Base-by-base conservation (phyloP, 2,329 filamentous ascomycete species). In the Lomentospora prolificans region DNA sequence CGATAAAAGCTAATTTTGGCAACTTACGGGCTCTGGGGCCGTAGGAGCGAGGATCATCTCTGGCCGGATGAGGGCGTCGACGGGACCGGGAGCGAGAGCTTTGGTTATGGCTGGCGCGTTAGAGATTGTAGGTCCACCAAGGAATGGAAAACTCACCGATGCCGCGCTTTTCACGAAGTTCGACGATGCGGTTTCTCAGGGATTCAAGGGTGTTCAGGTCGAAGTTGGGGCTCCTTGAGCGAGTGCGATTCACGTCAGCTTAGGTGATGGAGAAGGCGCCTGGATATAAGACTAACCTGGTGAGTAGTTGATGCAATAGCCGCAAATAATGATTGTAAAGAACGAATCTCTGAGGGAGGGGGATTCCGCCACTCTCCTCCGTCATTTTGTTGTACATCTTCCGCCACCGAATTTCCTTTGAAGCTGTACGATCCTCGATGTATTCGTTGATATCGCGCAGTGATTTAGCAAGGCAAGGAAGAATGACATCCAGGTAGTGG, bases 341-440 rank as follows among this genome's bases (percentile, higher is more conserved):
- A 27, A 73, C 65, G 58, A 84, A 83, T 5, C 80, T 71, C 14
- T 76, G 73, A 1, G 75, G 74, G 1, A 85, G 67, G 4, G 70
- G 69, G 30, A 80, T 71, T 0, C 76, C 77, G 2, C 70, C 74
- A 3, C 74, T 74, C 62, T 84, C 78, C 24, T 75, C 71, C 6
- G 72, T 73, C 73, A 84, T 74, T 4, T 69, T 67, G 64, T 82
- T 73, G 62, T 77, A 81, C 79, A 84, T 83, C 60, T 72, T 74
- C 44, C 75, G 72, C 81, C 82, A 85, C 55, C 80, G 73, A 33
- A 72, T 68, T 58, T 76, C 72, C 55, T 73, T 75, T 17, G 71
- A 69, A 44, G 75, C 60, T 3, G 70, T 70, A 33, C 70, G 73
- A 62, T 83, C 75, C 31, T 80, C 74, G 61, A 80, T 76, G 64